Conservation (phyloP, 2,329 filamentous ascomycete genomes). For the Exophiala sp. region DNA sequence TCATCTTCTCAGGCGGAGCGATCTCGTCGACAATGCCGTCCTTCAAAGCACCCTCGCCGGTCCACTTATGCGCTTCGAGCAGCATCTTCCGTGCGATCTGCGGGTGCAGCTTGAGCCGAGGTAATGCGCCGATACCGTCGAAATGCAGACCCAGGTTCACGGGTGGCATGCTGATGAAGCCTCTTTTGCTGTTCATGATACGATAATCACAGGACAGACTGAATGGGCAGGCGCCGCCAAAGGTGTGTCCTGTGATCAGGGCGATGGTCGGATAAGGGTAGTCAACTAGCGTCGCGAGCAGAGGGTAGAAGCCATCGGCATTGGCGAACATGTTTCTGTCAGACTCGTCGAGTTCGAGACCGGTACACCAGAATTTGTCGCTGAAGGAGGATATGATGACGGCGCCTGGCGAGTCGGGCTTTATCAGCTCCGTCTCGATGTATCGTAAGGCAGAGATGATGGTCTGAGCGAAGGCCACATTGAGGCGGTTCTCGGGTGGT, state of each 20-base stretch:
- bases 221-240: slow-evolving; percentile 49
- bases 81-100: slow-evolving; percentile 55
- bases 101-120: slow-evolving; percentile 50
- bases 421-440: slow-evolving; percentile 45
- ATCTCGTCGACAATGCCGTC: slow-evolving; percentile 55
- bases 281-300: slow-evolving; percentile 49
- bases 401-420: slow-evolving; percentile 48
- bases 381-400: slow-evolving; percentile 53
- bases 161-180: slow-evolving; percentile 51
- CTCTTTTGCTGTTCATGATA: slow-evolving; percentile 46
- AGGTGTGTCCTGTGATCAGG: slow-evolving; percentile 48
- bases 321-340: slow-evolving; percentile 55
- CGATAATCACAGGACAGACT: slow-evolving; percentile 48
- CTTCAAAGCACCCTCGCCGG: slow-evolving; percentile 47
- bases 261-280: slow-evolving; percentile 49
- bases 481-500: slow-evolving; percentile 53
- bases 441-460: slow-evolving; percentile 49
- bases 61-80: slow-evolving; percentile 55
- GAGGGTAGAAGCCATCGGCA: slow-evolving; percentile 55
- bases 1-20: slow-evolving; percentile 48
- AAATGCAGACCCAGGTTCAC: slow-evolving; percentile 56
- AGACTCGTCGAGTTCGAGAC: slow-evolving; percentile 46
- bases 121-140: slow-evolving; percentile 52
- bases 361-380: slow-evolving; percentile 45
- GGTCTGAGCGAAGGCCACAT: slow-evolving; percentile 50